Evolutionary conservation across 2,329 filamentous ascomycete species (phyloP).

Genomic region (Xylaria sp.): DNA sequence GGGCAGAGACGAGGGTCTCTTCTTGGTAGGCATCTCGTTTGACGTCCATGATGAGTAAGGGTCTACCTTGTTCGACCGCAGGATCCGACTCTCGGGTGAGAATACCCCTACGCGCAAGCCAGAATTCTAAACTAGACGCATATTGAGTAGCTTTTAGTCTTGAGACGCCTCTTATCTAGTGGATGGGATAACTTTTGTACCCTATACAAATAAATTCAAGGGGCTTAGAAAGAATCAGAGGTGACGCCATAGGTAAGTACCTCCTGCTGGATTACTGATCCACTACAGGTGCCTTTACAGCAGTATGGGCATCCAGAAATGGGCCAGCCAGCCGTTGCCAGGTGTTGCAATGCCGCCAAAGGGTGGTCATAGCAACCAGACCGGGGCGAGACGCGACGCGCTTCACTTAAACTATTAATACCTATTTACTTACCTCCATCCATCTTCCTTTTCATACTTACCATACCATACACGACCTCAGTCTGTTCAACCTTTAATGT

Average conservation of each 20-base stretch:
- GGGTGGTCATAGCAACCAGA: slow-evolving; percentile 31
- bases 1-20: slow-evolving; percentile 49
- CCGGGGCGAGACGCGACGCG: slow-evolving; percentile 26
- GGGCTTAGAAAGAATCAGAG: neutral
- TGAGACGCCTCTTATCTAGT: too few species aligned
- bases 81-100: too few species aligned
- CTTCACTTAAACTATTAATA: slow-evolving; percentile 20
- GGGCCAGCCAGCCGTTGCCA: neutral
- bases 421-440: slow-evolving; percentile 30
- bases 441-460: slow-evolving; percentile 19
- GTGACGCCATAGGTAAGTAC: neutral
- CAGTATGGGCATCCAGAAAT: neutral
- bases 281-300: neutral
- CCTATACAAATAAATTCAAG: too few species aligned
- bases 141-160: neutral
- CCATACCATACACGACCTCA: slow-evolving; percentile 40
- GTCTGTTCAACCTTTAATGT: slow-evolving; percentile 40
- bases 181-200: too few species aligned
- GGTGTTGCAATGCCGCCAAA: neutral
- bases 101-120: neutral
- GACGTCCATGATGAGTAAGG: slow-evolving; percentile 32
- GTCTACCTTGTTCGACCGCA: too few species aligned
- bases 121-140: neutral
- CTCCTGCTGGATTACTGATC: neutral
- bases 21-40: slow-evolving; percentile 23